Evolutionary conservation across 129 eudicot genomes (phyloP), one percentile per base, ranked within the genome.

Genomic region (Tagetes patula): DNA sequence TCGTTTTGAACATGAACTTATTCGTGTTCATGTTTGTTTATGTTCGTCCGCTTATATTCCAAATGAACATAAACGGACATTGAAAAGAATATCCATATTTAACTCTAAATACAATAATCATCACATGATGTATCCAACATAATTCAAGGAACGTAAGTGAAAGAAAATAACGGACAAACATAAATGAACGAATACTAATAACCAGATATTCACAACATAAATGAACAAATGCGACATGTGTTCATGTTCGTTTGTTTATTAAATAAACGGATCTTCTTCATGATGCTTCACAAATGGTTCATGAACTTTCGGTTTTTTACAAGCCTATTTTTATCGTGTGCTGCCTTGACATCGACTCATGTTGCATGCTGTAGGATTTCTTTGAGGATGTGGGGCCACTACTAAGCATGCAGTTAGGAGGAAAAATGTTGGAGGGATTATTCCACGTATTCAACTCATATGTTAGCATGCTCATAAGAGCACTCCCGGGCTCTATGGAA

Each of bases 361-460:
- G 45, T 61, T 36, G 45, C 42, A 36, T 61, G 20, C 67, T 61
- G 67, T 87, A 93, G 97, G 99, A 94, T 69, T 94, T 94, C 81
- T 90, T 94, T 60, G 97, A 90, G 83, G 97, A 94, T 77, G 97
- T 94, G 36, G 99, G 91, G 61, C 97, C 99, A 49, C 84, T 94
- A 5, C 79, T 90, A 76, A 94, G 91, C 76, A 90, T 94, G 99
- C 99, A 94, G 77, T 82, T 94, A 67, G 99, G 99, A 30, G 93
- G 96, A 53, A 90, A 85, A 86, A 85, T 93, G 75, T 58, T 94
- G 84, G 98, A 94, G 75, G 97, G 97, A 60, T 80, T 94, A 66
- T 94, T 82, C 79, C 94, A 94, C 56, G 91, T 88, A 40, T 94
- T 88, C 49, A 86, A 78, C 68, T 84, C 93, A 45, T 94, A 94